phyloP scores from a whole-genome alignment of 805 yeast genomes.

The Isabelozyma pseudorhagii region DNA sequence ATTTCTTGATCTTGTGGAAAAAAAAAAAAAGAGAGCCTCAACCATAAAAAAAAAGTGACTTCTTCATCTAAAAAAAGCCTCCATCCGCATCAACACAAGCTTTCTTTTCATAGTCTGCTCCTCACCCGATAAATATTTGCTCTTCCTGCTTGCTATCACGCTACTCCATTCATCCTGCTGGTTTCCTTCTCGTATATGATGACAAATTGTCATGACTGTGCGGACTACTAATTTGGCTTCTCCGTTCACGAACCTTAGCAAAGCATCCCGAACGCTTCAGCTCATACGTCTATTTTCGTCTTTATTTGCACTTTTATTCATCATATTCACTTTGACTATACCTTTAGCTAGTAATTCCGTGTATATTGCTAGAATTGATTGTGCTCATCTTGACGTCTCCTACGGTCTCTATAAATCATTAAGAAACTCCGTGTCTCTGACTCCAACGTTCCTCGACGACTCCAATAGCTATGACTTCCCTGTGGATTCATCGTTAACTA shows the following conservation, averaged over 20 bases:
- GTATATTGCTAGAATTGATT: constrained; percentile 40
- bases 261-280: constrained; percentile 22
- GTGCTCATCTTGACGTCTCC: constrained; percentile 52
- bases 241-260: constrained; percentile 23
- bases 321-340: constrained; percentile 21
- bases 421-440: constrained; percentile 27
- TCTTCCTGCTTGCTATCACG: not conserved
- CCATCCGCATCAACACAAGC: no score
- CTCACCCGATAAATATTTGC: no score
- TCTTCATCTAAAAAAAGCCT: no score
- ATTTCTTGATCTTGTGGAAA: no score
- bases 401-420: constrained; percentile 49
- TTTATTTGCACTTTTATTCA: constrained; percentile 11
- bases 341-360: constrained; percentile 17
- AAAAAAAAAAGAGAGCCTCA: no score
- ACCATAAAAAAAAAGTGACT: no score
- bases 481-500: constrained; percentile 36
- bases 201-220: not conserved
- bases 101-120: no score
- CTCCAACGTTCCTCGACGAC: constrained; percentile 13
- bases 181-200: constrained; percentile 5
- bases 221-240: not conserved
- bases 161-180: constrained; percentile 4
- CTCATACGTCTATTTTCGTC: constrained; percentile 19
- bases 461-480: constrained; percentile 20